Percentiles rank a stretch among this genome's conserved stretches.
These are phyloP conservation scores for Podila minutissima DNA, from an alignment of 192 early-diverging fungal species.

Conservation along the genomic window DNA sequence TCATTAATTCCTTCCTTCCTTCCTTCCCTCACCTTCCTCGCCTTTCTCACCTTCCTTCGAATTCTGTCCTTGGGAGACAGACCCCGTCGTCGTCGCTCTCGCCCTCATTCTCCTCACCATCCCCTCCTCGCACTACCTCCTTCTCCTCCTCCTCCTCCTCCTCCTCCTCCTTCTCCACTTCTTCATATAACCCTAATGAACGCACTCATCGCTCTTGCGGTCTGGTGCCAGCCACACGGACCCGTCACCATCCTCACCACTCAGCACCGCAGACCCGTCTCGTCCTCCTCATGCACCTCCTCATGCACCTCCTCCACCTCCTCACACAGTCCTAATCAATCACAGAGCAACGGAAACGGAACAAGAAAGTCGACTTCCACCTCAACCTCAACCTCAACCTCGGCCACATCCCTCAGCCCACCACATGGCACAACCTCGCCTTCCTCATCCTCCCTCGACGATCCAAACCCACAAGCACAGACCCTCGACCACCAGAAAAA, in stretches of 20 bases:
- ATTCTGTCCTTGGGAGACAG: neutral
- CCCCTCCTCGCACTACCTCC: neutral
- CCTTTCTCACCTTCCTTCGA: neutral
- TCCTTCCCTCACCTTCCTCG: neutral
- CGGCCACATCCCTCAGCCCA: neutral
- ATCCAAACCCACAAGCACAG: neutral
- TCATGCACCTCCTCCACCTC: neutral
- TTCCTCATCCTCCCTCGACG: neutral
- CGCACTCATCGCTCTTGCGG: slow-evolving; percentile 48
- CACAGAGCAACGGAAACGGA: neutral
- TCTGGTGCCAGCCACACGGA: slow-evolving; percentile 50
- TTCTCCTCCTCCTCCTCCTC: neutral
- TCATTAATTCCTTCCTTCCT: neutral
- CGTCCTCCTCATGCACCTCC: neutral
- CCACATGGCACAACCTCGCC: slow-evolving; percentile 2
- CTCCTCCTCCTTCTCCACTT: neutral
- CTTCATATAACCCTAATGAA: slow-evolving; percentile 23
- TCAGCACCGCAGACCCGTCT: slow-evolving; percentile 38
- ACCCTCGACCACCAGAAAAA: slow-evolving; percentile 36
- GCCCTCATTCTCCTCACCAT: too few species aligned
- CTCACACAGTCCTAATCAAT: neutral
- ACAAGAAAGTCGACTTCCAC: neutral
- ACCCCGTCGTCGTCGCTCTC: neutral
- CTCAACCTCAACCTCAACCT: neutral
- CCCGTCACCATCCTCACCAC: slow-evolving; percentile 53